Evolutionary conservation across 2,329 filamentous ascomycete genomes (phyloP).

Genomic region (Xylariaceae sp.): DNA sequence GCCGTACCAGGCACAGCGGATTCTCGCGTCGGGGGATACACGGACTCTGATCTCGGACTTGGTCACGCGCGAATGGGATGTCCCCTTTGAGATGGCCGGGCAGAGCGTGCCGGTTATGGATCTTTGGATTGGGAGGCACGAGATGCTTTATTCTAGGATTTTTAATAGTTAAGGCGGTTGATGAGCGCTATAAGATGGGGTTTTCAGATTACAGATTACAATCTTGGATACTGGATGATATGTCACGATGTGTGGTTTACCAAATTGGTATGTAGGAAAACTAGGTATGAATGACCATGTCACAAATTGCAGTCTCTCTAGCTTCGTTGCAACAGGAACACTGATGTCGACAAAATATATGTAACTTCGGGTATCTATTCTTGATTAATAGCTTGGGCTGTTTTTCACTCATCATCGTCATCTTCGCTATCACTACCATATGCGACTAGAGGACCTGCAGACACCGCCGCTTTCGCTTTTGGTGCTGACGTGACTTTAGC

Average conservation of each 20-base stretch:
- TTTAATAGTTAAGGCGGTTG: conserved; percentile 65
- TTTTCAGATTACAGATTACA: background rate
- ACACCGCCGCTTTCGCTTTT: conserved; percentile 48
- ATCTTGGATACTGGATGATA: background rate
- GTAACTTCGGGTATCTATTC: conserved; percentile 11
- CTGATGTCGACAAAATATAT: no score
- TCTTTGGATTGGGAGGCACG: conserved; percentile 78
- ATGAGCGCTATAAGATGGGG: background rate
- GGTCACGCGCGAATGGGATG: conserved; percentile 55
- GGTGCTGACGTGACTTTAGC: conserved; percentile 51
- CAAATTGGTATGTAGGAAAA: conserved; percentile 15
- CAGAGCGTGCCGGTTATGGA: conserved; percentile 76
- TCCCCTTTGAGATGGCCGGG: conserved; percentile 62
- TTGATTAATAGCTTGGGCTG: conserved; percentile 7
- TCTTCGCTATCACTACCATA: conserved; percentile 89
- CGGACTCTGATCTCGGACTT: conserved; percentile 54
- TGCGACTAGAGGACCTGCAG: conserved; percentile 71
- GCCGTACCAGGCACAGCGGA: conserved; percentile 72
- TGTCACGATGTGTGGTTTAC: background rate
- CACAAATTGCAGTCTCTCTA: no score
- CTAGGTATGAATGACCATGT: background rate
- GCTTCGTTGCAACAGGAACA: no score
- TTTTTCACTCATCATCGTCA: conserved; percentile 33
- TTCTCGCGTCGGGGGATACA: conserved; percentile 60
- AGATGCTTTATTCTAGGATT: conserved; percentile 78